phyloP scores from a whole-genome alignment of 2,329 filamentous ascomycete species.

The Colletotrichum sp. region DNA sequence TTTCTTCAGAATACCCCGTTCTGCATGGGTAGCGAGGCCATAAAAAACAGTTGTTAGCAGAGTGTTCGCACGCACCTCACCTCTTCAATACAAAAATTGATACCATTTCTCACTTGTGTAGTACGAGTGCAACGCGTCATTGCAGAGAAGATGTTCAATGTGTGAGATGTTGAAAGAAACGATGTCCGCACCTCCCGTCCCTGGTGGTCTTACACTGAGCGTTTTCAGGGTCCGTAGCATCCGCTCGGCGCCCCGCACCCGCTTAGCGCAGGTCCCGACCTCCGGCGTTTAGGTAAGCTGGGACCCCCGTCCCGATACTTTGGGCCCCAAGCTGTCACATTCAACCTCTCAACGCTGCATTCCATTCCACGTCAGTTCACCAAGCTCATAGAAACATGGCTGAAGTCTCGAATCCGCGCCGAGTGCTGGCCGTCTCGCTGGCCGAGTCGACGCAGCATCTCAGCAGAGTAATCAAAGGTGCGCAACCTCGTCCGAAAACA shows the following conservation, averaged over 20 bases:
- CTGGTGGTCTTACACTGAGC: not conserved
- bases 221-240: not conserved
- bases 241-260: not conserved
- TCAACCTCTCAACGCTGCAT: not conserved
- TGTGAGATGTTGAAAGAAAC: not conserved
- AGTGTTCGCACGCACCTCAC: not conserved
- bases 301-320: not conserved
- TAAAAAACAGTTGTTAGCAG: not conserved
- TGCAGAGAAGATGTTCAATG: not conserved
- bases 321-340: not conserved
- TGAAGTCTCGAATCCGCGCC: conserved; percentile 55
- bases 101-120: not conserved
- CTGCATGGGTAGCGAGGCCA: conserved; percentile 13
- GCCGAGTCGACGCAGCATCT: conserved; percentile 51
- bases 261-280: not conserved
- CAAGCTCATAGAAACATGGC: conserved; percentile 24
- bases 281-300: conserved; percentile 9
- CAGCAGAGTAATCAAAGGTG: conserved; percentile 59
- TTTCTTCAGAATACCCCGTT: not conserved
- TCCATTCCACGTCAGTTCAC: not conserved
- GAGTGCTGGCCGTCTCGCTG: conserved; percentile 63
- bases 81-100: not conserved
- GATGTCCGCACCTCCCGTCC: not conserved
- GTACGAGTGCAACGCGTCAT: not conserved
- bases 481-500: not conserved